Evolutionary conservation across 1,284 basidiomycete genomes (phyloP), one percentile per base, ranked within the genome.

Genomic region (Apiotrichum montevideense): DNA sequence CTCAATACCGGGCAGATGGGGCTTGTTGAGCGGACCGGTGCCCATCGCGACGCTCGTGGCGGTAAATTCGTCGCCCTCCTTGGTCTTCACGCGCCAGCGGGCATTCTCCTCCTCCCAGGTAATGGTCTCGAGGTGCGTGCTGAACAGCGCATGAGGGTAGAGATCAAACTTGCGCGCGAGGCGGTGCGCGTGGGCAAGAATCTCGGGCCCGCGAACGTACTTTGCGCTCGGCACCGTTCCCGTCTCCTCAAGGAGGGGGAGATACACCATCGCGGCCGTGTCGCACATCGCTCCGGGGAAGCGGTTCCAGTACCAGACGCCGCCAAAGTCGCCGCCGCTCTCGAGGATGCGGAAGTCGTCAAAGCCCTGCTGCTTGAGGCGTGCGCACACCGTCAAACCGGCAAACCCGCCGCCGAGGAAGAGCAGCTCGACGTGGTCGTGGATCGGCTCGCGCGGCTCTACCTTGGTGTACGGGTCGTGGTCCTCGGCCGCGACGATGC

Each of bases 281-380:
- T 61, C 59, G 51, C 59, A 61, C 56, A 55, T 55, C 7, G 59
- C 59, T 6, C 59, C 59, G 1, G 59, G 59, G 54, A 50, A 61
- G 40, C 59, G 59, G 51, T 61, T 61, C 59, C 59, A 61, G 58
- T 54, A 57, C 59, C 59, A 61, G 3, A 61, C 59, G n/a, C 59
- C 59, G 21, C 59, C 59, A 35, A 61, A 58, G 53, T 61, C 53
- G 46, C 59, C 59, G 13, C 49, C 59, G 29, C 21, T 34, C 11
- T 61, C 59, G 46, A 61, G 35, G 43, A 61, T 61, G 13, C 59
- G 55, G 15, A 61, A 41, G 11, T 39, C 29, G 39, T 8, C 15
- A 9, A 39, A 13, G 13, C 49, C 55, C 8, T 55, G 52, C 37
- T 57, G 29, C 55, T 61, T 61, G 50, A 61, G 48, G 3, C 46